Evolutionary conservation across 306 rosid species (phyloP), one percentile per base, ranked within the genome.

Genomic region (Lathyrus sativus): DNA sequence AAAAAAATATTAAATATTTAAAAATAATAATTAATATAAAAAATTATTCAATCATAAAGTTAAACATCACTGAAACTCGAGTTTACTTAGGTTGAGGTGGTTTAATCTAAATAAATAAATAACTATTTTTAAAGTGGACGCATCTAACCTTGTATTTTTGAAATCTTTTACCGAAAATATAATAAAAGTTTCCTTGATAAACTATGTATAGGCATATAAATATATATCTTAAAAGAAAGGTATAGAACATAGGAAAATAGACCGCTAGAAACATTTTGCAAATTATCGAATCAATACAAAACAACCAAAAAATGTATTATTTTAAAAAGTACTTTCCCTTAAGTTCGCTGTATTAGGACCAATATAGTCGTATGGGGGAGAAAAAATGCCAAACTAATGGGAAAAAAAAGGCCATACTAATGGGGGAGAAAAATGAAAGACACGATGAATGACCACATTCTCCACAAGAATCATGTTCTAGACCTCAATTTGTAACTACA

Each of bases 401-500:
- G n/a, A n/a, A n/a, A n/a, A n/a, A n/a, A n/a, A n/a, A n/a, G n/a
- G 76, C 15, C 38, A 71, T 18, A 81, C 70, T 60, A 28, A 22
- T n/a, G 35, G 62, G 24, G 24, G 17, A 35, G 42, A 19, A 57
- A 75, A 67, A 62, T 11, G 38, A 78, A 28, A 64, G 45, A 54
- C 41, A 65, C 37, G 65, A 70, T 24, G 63, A 65, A 61, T 45
- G 26, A 56, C 46, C 74, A 75, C 59, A 51, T 51, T 45, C 43
- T 74, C 65, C 74, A 60, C 56, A 45, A 51, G 51, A 70, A 73
- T 35, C 64, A 60, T 69, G 70, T 38, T 78, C 63, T 68, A 67
- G 48, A 63, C 70, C 55, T 65, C 74, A 72, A 28, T 50, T 63
- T 78, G 80, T 68, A 76, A 50, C 73, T 70, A 79, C 77, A 76